These are phyloP conservation scores for Pleodorina starrii DNA, from an alignment of 139 green algal species.

Conservation along the genomic window DNA sequence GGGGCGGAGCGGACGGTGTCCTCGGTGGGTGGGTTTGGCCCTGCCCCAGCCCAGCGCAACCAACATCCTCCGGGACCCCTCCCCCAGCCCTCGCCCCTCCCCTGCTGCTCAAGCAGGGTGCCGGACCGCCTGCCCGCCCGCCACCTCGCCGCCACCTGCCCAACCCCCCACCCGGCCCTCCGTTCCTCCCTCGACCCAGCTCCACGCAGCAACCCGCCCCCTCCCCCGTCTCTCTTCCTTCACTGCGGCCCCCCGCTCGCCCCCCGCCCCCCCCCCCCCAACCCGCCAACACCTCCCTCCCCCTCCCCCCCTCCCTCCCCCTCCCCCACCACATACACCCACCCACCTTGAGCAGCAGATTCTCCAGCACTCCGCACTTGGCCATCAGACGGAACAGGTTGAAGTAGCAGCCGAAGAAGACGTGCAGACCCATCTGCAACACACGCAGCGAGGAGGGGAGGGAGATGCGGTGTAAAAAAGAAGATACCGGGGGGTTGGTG, in stretches of 20 bases:
- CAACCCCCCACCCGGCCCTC: background rate
- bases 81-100: too few species aligned
- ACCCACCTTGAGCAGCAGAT: constrained; percentile 90
- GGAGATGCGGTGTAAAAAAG: too few species aligned
- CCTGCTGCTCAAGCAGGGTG: too few species aligned
- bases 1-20: too few species aligned
- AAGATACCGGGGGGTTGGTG: too few species aligned
- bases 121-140: too few species aligned
- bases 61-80: too few species aligned
- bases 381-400: constrained; percentile 97
- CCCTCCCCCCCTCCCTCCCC: background rate
- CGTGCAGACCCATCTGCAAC: constrained; percentile 94
- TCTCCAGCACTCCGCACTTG: constrained; percentile 95
- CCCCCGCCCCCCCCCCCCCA: background rate
- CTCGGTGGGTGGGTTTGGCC: too few species aligned
- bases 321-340: background rate
- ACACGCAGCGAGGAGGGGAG: background rate
- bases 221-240: background rate
- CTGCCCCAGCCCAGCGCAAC: too few species aligned
- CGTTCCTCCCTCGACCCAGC: background rate
- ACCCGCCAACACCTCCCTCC: background rate
- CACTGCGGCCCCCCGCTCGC: background rate
- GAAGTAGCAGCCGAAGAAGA: constrained; percentile 97
- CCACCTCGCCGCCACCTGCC: too few species aligned
- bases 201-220: too few species aligned